These are phyloP conservation scores for Metarhizium sp. DNA, from an alignment of 2,329 filamentous ascomycete species.

Conservation along the genomic window DNA sequence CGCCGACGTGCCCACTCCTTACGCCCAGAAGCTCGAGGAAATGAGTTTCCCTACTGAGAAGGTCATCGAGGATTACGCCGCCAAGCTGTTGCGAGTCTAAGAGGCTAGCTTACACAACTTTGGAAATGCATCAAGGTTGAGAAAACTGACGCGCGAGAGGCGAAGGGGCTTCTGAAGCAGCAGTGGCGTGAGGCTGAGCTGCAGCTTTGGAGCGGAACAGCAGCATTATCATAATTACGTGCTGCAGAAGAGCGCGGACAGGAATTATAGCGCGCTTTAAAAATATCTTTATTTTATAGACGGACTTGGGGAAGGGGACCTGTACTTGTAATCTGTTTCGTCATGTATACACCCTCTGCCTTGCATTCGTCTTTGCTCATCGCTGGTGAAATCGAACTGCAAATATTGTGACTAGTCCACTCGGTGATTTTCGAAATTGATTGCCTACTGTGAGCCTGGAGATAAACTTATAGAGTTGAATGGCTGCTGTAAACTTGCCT, in stretches of 20 bases:
- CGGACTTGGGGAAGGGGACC: constrained; percentile 22
- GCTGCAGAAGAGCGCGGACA: constrained; percentile 11
- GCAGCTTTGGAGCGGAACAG: constrained; percentile 4
- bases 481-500: no score
- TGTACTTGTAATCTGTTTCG: constrained; percentile 33
- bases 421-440: background rate
- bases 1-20: constrained; percentile 94
- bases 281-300: constrained; percentile 25
- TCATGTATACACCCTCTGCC: constrained; percentile 26
- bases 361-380: constrained; percentile 19
- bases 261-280: constrained; percentile 5
- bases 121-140: background rate
- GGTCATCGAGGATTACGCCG: constrained; percentile 78
- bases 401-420: background rate
- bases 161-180: background rate
- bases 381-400: background rate
- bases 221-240: constrained; percentile 6
- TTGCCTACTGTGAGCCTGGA: background rate
- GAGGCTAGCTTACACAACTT: background rate
- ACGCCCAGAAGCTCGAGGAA: constrained; percentile 86
- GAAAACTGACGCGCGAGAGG: background rate
- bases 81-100: constrained; percentile 79
- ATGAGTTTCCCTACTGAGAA: constrained; percentile 89
- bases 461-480: background rate
- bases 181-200: background rate